Conservation (phyloP, 257 asterid genomes). For the Cinchona pubescens region DNA sequence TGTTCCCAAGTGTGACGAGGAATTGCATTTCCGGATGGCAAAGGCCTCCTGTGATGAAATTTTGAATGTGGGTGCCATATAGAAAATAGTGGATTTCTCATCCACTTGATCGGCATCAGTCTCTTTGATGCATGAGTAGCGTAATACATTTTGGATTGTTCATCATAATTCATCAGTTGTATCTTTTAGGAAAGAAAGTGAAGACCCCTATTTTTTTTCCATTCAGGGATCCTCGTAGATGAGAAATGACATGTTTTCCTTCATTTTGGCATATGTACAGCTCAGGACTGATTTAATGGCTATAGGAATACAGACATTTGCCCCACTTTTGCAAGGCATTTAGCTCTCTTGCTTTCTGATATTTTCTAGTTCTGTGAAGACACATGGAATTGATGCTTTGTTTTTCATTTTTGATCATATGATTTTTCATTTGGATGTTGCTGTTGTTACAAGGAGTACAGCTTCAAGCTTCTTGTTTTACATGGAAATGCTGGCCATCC, state of each 20-base stretch:
- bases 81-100: constrained; percentile 33
- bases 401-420: background rate
- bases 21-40: constrained; percentile 29
- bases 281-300: constrained; percentile 44
- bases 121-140: constrained; percentile 25
- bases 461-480: background rate
- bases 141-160: constrained; percentile 47
- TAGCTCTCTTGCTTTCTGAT: constrained; percentile 5
- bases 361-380: constrained; percentile 4
- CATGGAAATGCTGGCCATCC: constrained; percentile 1
- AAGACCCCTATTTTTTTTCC: too few species aligned
- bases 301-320: constrained; percentile 41
- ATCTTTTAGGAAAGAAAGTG: constrained; percentile 59
- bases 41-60: constrained; percentile 34
- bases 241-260: constrained; percentile 49
- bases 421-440: background rate
- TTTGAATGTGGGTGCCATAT: constrained; percentile 32
- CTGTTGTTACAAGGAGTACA: background rate
- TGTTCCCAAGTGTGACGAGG: constrained; percentile 8
- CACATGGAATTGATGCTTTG: background rate
- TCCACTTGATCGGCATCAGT: constrained; percentile 39
- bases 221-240: constrained; percentile 41
- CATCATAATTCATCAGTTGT: constrained; percentile 43
- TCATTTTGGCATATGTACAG: constrained; percentile 61
- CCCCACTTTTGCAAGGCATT: constrained; percentile 8